Conservation (phyloP, 148 eudicot genomes). For the Chenopodium album region DNA sequence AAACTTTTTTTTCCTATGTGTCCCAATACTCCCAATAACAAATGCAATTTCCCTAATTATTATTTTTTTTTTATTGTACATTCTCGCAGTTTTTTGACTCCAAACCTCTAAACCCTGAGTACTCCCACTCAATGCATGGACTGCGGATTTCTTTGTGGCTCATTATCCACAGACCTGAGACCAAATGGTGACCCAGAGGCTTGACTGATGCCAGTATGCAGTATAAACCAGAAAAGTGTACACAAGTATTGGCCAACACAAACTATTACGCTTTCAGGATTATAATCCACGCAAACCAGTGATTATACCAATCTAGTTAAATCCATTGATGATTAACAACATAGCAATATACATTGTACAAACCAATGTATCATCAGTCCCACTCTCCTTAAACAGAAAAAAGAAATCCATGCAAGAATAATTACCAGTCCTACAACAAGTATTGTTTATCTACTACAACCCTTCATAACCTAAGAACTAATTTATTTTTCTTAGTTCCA, state of each 20-base stretch:
- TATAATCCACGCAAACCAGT: background rate
- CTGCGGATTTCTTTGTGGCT: background rate
- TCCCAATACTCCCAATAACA: background rate
- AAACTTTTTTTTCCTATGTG: too few species aligned
- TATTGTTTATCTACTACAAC: background rate
- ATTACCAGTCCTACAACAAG: background rate
- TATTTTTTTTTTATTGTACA: too few species aligned
- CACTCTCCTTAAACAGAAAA: too few species aligned
- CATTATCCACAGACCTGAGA: background rate
- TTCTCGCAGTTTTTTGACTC: background rate
- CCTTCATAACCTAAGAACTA: background rate
- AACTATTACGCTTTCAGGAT: background rate
- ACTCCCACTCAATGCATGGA: background rate
- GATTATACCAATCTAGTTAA: background rate
- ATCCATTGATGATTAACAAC: too few species aligned
- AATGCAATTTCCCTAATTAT: background rate
- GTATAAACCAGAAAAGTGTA: background rate
- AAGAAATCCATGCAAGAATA: background rate
- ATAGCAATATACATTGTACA: too few species aligned
- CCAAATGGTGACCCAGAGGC: background rate
- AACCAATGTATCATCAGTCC: too few species aligned
- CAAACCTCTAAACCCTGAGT: background rate
- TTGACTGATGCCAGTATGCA: background rate
- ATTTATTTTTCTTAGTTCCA: background rate
- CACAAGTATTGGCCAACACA: background rate